Evolutionary conservation across 2,329 filamentous ascomycete genomes (phyloP).

Genomic region (Colletotrichum zoysiae): DNA sequence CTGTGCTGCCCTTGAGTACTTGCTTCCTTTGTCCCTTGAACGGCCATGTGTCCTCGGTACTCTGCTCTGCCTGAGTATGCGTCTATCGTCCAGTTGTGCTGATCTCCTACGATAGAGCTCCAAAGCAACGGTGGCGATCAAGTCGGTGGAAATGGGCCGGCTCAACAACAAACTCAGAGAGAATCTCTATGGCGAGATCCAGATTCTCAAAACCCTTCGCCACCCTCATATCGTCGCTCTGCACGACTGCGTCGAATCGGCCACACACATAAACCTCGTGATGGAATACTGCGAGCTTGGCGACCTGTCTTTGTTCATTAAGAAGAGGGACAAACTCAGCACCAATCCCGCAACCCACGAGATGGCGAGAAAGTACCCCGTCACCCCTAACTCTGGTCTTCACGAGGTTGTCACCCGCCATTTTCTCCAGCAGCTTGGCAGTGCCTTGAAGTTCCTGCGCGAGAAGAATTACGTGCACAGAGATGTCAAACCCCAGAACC

Average conservation of each 20-base stretch:
- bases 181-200: slow-evolving; percentile 94
- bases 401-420: slow-evolving; percentile 97
- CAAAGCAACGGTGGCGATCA: slow-evolving; percentile 90
- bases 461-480: slow-evolving; percentile 91
- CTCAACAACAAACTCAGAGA: slow-evolving; percentile 97
- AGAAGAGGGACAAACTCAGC: slow-evolving; percentile 85
- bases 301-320: slow-evolving; percentile 95
- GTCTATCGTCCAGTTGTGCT: background rate
- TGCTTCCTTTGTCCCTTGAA: no score
- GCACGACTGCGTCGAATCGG: slow-evolving; percentile 91
- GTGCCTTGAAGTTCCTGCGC: slow-evolving; percentile 89
- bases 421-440: slow-evolving; percentile 94
- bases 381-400: slow-evolving; percentile 83
- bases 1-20: background rate
- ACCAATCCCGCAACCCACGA: slow-evolving; percentile 86
- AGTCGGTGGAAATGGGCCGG: slow-evolving; percentile 91
- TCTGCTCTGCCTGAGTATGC: slow-evolving; percentile 16
- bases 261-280: slow-evolving; percentile 91
- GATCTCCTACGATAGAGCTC: slow-evolving; percentile 68
- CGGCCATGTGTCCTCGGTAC: background rate
- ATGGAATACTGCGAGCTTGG: slow-evolving; percentile 99
- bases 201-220: slow-evolving; percentile 92
- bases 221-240: slow-evolving; percentile 98
- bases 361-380: slow-evolving; percentile 94
- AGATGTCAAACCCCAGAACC: slow-evolving; percentile 97